Base-by-base conservation (phyloP, 1,139 yeast genomes). In the Saccharomyces hybrid region DNA sequence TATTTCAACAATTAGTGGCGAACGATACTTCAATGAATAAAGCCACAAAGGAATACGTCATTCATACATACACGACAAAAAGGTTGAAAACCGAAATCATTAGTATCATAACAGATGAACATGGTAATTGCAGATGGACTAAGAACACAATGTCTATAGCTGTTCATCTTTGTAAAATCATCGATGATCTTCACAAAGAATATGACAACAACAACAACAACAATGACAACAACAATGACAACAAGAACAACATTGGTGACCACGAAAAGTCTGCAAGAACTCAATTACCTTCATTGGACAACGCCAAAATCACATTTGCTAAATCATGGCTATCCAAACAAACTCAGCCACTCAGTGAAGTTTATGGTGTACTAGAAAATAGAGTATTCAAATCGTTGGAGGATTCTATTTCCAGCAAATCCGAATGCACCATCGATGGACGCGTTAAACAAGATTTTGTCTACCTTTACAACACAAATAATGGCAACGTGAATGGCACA, bases 71-170 rank as follows among this genome's bases (percentile, higher is more conserved):
- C 50, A 57, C 67, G 3, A 62, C 62, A 14, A 64, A 69, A 48
- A 68, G 64, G 50, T 65, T 79, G 56, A 80, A 79, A 64, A 75
- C 69, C 44, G 95, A 88, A 64, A 80, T 89, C 48, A 73, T 87
- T 58, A 87, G 93, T 29, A 87, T 89, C 54, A 89, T 88, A 24
- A 82, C 90, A 51, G 96, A 88, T 72, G 88, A 86, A 57, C 86
- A 84, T 65, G 96, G 96, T 2, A 88, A 86, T 67, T 82, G 88
- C 59, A 87, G 89, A 73, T 89, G 97, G 96, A 88, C 96, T 1
- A 82, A 88, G 66, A 88, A 89, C 68, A 81, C 88, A 41, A 79
- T 83, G 59, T 77, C 86, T 29, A 80, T 89, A 59, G 81, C 93
- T 5, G 77, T 89, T 56, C 95, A 88, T 66, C 71, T 88, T 52